These are phyloP conservation scores for Trypanosoma conorhini DNA, from an alignment of 208 protist species.

Conservation along the genomic window DNA sequence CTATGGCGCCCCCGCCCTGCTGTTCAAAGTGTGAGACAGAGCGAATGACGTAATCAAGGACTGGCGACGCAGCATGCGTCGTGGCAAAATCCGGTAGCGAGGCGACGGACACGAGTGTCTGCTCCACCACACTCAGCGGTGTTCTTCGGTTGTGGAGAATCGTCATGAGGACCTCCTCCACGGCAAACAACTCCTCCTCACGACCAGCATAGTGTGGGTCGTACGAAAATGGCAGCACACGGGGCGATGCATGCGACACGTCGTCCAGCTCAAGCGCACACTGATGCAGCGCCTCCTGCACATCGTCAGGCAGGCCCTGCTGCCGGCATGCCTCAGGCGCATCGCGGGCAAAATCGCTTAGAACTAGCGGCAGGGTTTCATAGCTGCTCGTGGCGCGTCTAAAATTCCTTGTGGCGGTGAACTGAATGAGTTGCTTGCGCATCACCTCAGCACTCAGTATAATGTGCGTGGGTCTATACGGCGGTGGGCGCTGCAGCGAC, in stretches of 20 bases:
- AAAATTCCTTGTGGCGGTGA: constrained; percentile 29
- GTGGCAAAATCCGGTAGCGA: constrained; percentile 48
- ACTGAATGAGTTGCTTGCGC: constrained; percentile 30
- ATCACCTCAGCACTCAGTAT: constrained; percentile 41
- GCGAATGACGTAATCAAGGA: constrained; percentile 54
- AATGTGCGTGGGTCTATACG: constrained; percentile 55
- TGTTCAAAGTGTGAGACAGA: constrained; percentile 16
- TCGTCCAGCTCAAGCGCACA: not conserved
- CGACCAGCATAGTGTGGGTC: constrained; percentile 37
- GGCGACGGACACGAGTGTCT: constrained; percentile 56
- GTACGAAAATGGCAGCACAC: constrained; percentile 47
- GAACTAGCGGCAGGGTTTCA: constrained; percentile 29
- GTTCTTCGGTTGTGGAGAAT: constrained; percentile 24
- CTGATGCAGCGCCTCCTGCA: constrained; percentile 1
- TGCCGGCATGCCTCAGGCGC: constrained; percentile 17
- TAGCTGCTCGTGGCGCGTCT: constrained; percentile 15
- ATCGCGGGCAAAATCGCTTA: constrained; percentile 32
- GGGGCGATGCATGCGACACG: not conserved
- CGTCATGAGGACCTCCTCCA: constrained; percentile 52
- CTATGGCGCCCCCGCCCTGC: constrained; percentile 3
- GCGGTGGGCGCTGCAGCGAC: constrained; percentile 39
- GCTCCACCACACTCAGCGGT: constrained; percentile 43
- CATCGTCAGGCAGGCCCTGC: constrained; percentile 5
- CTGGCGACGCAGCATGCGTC: constrained; percentile 47
- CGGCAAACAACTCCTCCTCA: constrained; percentile 46